Evolutionary conservation across 352 stramenopile genomes (phyloP), one percentile per base, ranked within the genome.

Genomic region (Phytophthora pinifolia): DNA sequence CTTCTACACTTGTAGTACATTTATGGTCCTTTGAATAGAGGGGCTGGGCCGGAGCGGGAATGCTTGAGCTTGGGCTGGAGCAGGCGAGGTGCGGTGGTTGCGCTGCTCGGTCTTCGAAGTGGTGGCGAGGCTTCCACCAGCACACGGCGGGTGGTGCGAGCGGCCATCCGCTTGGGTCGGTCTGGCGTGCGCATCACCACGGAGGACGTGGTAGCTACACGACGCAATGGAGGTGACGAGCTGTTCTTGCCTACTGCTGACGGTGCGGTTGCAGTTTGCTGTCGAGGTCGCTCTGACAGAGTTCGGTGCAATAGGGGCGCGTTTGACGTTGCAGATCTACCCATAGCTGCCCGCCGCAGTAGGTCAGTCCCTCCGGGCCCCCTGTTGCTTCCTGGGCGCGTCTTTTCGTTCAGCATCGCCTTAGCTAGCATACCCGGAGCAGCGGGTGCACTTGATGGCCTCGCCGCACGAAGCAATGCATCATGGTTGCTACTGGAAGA

Each of bases 151-250:
- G 64, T 67, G 8, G 68, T 62, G 34, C 68, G 65, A 25, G 54
- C 66, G 44, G 67, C 57, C 5, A 68, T 61, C n/a, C 81, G 65
- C 20, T 87, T 83, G 9, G 85, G 83, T 35, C 83, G 76, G 48
- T 95, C 85, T 1, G 85, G 85, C 17, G 85, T 95, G 27, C 83
- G 69, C 74, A 91, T 88, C 13, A 95, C 74, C 4, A 92, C 50
- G 18, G 56, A 65, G 17, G 56, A 70, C 54, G 51, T 60, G 22
- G 34, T 59, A 31, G 38, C 38, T 25, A 54, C 32, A 46, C 56
- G 55, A 12, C 47, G 47, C 27, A 54, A 39, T 22, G 34, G 27
- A 30, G 15, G 22, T 34, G 50, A 15, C 31, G 44, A 51, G 44
- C 57, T 36, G n/a, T 12, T 67, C 50, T 22, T 66, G 15, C 18